Base-by-base conservation (phyloP, 371 early-diverging fungal genomes). In the Dichotomocladium elegans region DNA sequence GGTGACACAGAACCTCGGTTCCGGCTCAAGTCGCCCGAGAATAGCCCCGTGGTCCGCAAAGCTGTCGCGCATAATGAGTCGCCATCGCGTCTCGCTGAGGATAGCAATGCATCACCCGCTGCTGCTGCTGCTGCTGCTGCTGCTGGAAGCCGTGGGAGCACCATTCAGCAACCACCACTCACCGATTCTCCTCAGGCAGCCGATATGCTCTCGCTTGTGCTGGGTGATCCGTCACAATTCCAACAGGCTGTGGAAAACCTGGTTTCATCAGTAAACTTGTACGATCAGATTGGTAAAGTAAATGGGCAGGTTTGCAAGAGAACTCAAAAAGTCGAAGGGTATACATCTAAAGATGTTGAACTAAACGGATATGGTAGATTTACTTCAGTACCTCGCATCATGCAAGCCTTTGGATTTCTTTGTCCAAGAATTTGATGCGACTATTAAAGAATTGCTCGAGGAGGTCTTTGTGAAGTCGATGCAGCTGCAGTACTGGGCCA, bases 401-500 rank as follows among this genome's bases (percentile, higher is more conserved):
- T 89, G 90, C 63, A 64, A 82, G 11, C 87, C 85, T 1, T 50
- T 77, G 11, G 82, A 80, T 28, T 79, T 70, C 54, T 68, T 66
- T 21, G 66, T 90, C 35, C 59, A 61, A 19, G 62, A 66, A 7
- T 40, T 82, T 15, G 70, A 75, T 41, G 84, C 86, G 15, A 82
- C 87, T 0, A 72, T 93, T 22, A 58, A 72, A 17, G 72, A 74
- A 3, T 51, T 94, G 19, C 53, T 94, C 10, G 91, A 92, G 58
- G 93, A 94, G 54, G 85, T 92, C 10, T 94, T 92, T 62, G 64
- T 78, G 46, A 89, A 90, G 59, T 86, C 92, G 3, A 76, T 86
- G 63, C 76, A 78, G 40, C 62, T 86, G 42, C 84, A 85, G 53
- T 76, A 87, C 28, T 94, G 93, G 93, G 79, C 80, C 15, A 80